Conservation (phyloP, 768 basidiomycete genomes). For the Harrya chromipes region DNA sequence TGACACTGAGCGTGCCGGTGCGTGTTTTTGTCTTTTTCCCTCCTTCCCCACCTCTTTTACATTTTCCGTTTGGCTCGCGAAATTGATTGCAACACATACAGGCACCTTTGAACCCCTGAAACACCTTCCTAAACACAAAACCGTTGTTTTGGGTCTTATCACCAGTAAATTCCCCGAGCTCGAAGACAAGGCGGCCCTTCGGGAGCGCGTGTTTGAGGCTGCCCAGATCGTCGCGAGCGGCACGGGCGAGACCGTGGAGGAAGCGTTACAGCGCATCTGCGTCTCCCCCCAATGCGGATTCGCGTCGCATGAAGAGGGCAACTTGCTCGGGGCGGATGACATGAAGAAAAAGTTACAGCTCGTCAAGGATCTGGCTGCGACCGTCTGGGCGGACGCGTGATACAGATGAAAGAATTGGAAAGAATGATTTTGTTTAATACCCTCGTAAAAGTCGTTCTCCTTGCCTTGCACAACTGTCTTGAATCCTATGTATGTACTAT, state of each 20-base stretch:
- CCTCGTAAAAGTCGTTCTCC: too few species aligned
- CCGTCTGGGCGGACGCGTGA: conserved; percentile 33
- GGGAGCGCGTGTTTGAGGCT: conserved; percentile 40
- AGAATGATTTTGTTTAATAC: too few species aligned
- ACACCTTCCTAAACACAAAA: conserved; percentile 35
- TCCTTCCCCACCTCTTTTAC: too few species aligned
- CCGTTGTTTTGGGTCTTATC: conserved; percentile 41
- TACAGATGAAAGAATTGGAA: background rate
- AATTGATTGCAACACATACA: background rate
- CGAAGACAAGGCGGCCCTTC: conserved; percentile 41
- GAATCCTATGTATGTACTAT: too few species aligned
- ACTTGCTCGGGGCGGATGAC: conserved; percentile 35
- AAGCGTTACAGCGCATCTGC: conserved; percentile 38
- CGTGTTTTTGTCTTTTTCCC: conserved; percentile 1
- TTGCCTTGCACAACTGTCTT: too few species aligned
- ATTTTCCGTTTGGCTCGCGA: background rate
- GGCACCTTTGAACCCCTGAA: conserved; percentile 33
- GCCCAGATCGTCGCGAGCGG: conserved; percentile 42
- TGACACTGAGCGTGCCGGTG: conserved; percentile 45
- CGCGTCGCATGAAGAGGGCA: conserved; percentile 45
- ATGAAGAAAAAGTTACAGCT: conserved; percentile 31
- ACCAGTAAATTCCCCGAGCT: conserved; percentile 43
- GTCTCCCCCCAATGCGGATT: conserved; percentile 54
- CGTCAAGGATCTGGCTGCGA: conserved; percentile 34
- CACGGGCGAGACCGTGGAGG: conserved; percentile 34